phyloP scores from a whole-genome alignment of 495 filamentous ascomycete species.

The Penicillium pulvis region DNA sequence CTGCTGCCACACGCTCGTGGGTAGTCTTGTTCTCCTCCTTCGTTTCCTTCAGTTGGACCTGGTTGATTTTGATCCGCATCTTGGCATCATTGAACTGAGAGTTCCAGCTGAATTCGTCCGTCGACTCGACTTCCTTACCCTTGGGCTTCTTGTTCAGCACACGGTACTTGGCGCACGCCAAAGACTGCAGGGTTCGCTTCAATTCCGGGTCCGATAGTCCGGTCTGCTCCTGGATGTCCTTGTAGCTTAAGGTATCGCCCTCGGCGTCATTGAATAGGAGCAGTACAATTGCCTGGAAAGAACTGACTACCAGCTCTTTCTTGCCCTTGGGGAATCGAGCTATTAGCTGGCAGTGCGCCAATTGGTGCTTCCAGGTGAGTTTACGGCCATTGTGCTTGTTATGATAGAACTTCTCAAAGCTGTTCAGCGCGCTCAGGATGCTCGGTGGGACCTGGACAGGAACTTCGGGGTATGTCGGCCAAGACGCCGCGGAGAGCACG shows the following conservation, averaged over 20 bases:
- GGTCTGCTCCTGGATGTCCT: conserved; percentile 67
- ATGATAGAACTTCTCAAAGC: conserved; percentile 81
- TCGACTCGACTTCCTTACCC: conserved; percentile 72
- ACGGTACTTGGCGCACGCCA: conserved; percentile 85
- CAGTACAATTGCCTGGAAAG: conserved; percentile 88
- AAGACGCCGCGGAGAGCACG: conserved; percentile 82
- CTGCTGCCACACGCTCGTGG: conserved; percentile 82
- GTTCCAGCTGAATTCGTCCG: conserved; percentile 84
- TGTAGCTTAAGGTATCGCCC: conserved; percentile 62
- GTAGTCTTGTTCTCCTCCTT: conserved; percentile 89
- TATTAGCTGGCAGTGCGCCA: conserved; percentile 82
- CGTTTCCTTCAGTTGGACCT: conserved; percentile 95
- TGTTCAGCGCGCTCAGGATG: conserved; percentile 64
- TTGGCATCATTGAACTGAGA: conserved; percentile 73
- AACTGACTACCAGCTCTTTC: conserved; percentile 85
- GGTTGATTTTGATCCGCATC: conserved; percentile 96
- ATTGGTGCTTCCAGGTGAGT: conserved; percentile 87
- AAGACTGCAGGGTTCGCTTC: conserved; percentile 86
- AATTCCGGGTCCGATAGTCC: conserved; percentile 74
- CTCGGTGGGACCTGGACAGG: conserved; percentile 72
- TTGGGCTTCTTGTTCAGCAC: conserved; percentile 87
- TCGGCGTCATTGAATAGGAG: conserved; percentile 82
- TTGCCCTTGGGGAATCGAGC: conserved; percentile 74
- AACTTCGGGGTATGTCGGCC: conserved; percentile 89
- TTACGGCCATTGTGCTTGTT: conserved; percentile 83